A percentile compares a stretch with the other conserved stretches of the same genome.
Evolutionary conservation across 495 filamentous ascomycete genomes (phyloP).

Genomic region (Neurospora sp.): DNA sequence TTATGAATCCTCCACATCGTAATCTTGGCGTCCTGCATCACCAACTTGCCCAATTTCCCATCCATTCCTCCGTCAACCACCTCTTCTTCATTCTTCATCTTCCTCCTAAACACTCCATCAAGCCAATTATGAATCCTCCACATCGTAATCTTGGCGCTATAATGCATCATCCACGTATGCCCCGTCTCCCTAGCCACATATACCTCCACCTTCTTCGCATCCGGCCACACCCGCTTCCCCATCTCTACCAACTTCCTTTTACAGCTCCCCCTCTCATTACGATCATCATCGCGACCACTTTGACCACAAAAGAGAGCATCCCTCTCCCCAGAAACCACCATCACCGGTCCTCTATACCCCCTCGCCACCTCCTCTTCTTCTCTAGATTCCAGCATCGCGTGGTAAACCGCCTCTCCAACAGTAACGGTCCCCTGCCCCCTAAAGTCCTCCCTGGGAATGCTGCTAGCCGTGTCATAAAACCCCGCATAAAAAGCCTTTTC

Average conservation of each 20-base stretch:
- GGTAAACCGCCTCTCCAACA: background rate
- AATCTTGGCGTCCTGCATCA: background rate
- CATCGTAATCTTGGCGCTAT: background rate
- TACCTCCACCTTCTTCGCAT: background rate
- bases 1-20: background rate
- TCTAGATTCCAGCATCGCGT: background rate
- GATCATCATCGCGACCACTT: background rate
- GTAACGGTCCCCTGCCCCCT: background rate
- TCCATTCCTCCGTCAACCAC: background rate
- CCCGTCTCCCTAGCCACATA: background rate
- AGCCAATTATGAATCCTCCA: background rate
- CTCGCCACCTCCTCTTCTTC: background rate
- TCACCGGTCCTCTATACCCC: background rate
- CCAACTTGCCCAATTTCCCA: background rate
- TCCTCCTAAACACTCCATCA: background rate
- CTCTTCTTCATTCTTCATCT: background rate
- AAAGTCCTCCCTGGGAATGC: background rate
- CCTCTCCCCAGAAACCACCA: background rate
- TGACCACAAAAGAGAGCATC: background rate
- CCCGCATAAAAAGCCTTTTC: background rate
- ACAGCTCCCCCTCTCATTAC: background rate
- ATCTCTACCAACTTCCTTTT: background rate
- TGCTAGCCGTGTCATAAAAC: background rate
- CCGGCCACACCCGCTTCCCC: background rate
- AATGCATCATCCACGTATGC: background rate